A percentile compares a stretch with the other conserved stretches of the same genome.
These are phyloP conservation scores for Pluteus cervinus DNA, from an alignment of 768 basidiomycete genomes.

Conservation along the genomic window DNA sequence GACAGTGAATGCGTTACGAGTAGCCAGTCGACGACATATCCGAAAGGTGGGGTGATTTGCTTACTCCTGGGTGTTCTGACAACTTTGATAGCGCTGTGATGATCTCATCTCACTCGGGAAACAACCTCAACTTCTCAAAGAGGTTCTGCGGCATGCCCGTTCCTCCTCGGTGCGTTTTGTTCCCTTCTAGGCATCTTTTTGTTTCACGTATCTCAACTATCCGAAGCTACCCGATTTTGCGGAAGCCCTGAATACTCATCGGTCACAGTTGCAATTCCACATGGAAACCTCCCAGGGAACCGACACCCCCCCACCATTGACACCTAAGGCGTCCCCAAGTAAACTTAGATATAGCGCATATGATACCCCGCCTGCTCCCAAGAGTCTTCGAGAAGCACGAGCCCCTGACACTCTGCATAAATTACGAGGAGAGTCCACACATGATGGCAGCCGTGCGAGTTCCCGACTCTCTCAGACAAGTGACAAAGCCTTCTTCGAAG, in stretches of 20 bases:
- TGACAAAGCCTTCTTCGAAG: too few relatives aligned
- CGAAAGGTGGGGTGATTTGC: slow-evolving; percentile 51
- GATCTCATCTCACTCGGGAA: slow-evolving; percentile 52
- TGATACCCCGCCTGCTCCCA: slow-evolving; percentile 48
- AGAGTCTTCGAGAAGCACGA: slow-evolving; percentile 33
- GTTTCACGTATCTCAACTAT: slow-evolving; percentile 6
- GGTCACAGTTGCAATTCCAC: too few relatives aligned
- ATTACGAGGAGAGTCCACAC: too few relatives aligned
- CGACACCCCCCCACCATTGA: too few relatives aligned
- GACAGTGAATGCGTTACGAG: slow-evolving; percentile 36
- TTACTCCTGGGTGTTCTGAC: too few relatives aligned
- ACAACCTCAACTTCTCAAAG: slow-evolving; percentile 37
- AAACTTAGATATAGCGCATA: slow-evolving; percentile 70
- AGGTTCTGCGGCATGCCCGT: slow-evolving; percentile 40
- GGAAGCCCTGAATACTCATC: slow-evolving; percentile 36
- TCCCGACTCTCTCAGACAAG: too few relatives aligned
- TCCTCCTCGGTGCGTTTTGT: slow-evolving; percentile 49
- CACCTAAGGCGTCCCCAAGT: slow-evolving; percentile 21
- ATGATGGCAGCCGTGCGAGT: too few relatives aligned
- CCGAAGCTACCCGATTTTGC: slow-evolving; percentile 64
- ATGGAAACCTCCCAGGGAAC: too few relatives aligned
- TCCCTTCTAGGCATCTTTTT: slow-evolving; percentile 3
- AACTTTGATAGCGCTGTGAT: slow-evolving; percentile 57
- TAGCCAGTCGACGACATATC: slow-evolving; percentile 47
- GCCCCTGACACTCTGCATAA: slow-evolving; percentile 19